Percentiles rank a stretch among this genome's conserved stretches.
These are phyloP conservation scores for Komagataella populi DNA, from an alignment of 805 yeast genomes.

Conservation along the genomic window DNA sequence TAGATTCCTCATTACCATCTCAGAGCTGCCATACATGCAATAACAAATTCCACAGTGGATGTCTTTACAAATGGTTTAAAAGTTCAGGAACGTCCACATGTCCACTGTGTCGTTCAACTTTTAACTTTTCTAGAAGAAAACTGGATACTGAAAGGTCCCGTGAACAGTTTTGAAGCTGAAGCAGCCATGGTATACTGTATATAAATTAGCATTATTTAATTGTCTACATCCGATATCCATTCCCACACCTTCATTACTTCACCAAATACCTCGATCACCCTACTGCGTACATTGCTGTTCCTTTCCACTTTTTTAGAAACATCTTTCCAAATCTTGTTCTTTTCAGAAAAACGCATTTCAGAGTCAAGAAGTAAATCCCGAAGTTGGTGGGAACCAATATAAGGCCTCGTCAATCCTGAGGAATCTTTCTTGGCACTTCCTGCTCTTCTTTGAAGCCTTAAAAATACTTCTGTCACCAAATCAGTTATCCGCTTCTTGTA, in stretches of 20 bases:
- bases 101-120: slow-evolving; percentile 77
- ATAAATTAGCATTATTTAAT: slow-evolving; percentile 5
- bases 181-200: background rate
- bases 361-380: slow-evolving; percentile 45
- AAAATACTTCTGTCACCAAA: slow-evolving; percentile 32
- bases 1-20: slow-evolving; percentile 81
- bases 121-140: slow-evolving; percentile 22
- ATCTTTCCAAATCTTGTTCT: slow-evolving; percentile 42
- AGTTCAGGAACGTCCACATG: slow-evolving; percentile 88
- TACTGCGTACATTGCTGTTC: slow-evolving; percentile 50
- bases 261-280: slow-evolving; percentile 65
- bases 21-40: slow-evolving; percentile 82
- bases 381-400: slow-evolving; percentile 57
- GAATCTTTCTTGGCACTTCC: slow-evolving; percentile 16
- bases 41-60: slow-evolving; percentile 90
- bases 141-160: background rate
- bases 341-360: slow-evolving; percentile 16
- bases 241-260: slow-evolving; percentile 84
- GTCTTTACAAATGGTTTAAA: slow-evolving; percentile 94
- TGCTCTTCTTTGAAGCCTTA: slow-evolving; percentile 34
- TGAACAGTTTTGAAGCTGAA: background rate
- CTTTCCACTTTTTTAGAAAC: slow-evolving; percentile 45
- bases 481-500: slow-evolving; percentile 28
- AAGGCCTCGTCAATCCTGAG: slow-evolving; percentile 24
- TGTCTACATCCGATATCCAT: slow-evolving; percentile 44